Base-by-base conservation (phyloP, 2,329 filamentous ascomycete species). In the Phialophora verrucosa region DNA sequence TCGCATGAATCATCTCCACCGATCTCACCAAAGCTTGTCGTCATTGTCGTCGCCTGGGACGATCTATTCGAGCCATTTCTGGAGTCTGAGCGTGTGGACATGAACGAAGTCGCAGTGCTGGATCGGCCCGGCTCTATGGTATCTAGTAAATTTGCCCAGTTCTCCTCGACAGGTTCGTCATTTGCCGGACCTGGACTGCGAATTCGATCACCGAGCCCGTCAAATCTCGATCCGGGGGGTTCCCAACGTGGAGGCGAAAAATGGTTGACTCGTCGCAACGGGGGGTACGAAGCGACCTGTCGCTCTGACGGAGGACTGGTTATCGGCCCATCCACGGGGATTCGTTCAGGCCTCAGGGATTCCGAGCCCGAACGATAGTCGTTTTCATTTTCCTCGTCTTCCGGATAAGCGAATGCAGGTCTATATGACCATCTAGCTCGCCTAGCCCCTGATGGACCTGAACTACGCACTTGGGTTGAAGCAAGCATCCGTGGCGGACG, bases 71-170 rank as follows among this genome's bases (percentile, higher is more conserved):
- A 78, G 32, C 76, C 68, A 25, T 35, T 60, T 35, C 60, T 53
- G 75, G 47, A 83, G 82, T 3, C 84, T 81, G n/a, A 81, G 81
- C 1, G 84, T 83, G 10, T 67, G 5, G 91, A 93, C 0, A 89
- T 86, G 76, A 97, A 97, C 0, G 93, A 97, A 0, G 92, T 93
- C 32, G 91, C 88, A 1, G 88, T 86, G 72, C 91, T 96, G 0
- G 93, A 92, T 2, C 91, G 88, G 76, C 97, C 93, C 0, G 92
- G 91, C 0, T 91, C 89, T 67, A 97, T 85, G 0, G 91, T 96
- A 6, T 86, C 89, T 64, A 93, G 82, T 61, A 97, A 87, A 2
- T 89, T 92, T 66, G 94, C 90, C 93, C 93, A 97, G 1, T 83
- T 83, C 58, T 84, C 83, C 69, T 87, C 84, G 47, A 81, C 83